Conservation (phyloP, 768 basidiomycete species). For the Lentinula raphanica region DNA sequence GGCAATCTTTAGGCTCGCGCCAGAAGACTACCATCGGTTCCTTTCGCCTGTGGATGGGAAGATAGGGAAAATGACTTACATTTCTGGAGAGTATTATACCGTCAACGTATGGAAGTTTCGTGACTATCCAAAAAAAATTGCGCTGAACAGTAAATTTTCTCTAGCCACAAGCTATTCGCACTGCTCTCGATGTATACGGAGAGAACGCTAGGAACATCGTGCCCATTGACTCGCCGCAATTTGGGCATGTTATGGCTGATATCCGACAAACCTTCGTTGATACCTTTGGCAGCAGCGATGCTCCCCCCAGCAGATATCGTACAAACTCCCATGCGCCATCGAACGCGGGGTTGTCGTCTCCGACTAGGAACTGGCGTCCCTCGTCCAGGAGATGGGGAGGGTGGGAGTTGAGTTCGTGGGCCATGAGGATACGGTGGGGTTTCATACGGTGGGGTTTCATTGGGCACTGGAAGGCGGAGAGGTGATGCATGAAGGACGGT, state of each 20-base stretch:
- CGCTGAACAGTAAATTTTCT: neutral
- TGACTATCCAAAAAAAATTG: neutral
- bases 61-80: slow-evolving; percentile 78
- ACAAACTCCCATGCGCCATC: no score
- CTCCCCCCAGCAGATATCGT: no score
- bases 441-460: no score
- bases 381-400: no score
- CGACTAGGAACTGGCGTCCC: no score
- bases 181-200: slow-evolving; percentile 86
- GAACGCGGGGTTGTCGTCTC: no score
- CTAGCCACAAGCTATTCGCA: slow-evolving; percentile 90
- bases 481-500: slow-evolving; percentile 12
- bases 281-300: no score
- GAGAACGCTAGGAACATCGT: slow-evolving; percentile 93
- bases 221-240: slow-evolving; percentile 83
- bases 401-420: no score
- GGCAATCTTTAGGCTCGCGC: slow-evolving; percentile 87
- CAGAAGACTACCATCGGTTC: slow-evolving; percentile 95
- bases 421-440: no score
- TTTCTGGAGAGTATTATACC: slow-evolving; percentile 92
- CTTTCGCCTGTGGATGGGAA: slow-evolving; percentile 81
- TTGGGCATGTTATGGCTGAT: slow-evolving; percentile 85
- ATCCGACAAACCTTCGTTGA: no score
- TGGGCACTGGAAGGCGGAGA: slow-evolving; percentile 22
- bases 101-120: slow-evolving; percentile 65